These are phyloP conservation scores for Amylocystis lapponica DNA, from an alignment of 768 basidiomycete species.

Conservation along the genomic window DNA sequence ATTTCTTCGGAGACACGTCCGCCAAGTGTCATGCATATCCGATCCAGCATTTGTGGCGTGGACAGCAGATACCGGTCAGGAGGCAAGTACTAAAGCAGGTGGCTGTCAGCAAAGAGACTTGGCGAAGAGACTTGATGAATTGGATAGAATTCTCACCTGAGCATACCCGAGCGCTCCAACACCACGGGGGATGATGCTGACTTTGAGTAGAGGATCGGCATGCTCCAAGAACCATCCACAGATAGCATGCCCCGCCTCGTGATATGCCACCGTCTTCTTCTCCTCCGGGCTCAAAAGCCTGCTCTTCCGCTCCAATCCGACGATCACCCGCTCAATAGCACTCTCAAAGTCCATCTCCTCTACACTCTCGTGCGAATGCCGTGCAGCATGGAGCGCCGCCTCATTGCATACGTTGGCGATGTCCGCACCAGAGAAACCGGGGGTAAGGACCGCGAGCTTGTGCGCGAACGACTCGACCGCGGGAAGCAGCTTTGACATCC, in stretches of 20 bases:
- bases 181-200: conserved; percentile 96
- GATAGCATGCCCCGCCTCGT: conserved; percentile 98
- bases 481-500: conserved; percentile 50
- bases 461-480: conserved; percentile 64
- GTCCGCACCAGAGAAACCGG: conserved; percentile 97
- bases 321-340: conserved; percentile 97
- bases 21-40: conserved; percentile 98
- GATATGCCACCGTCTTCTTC: conserved; percentile 98
- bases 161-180: conserved; percentile 95
- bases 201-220: conserved; percentile 94
- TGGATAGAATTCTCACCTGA: conserved; percentile 71
- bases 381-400: conserved; percentile 91
- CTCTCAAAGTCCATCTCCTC: conserved; percentile 88
- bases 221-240: conserved; percentile 99
- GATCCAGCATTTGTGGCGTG: conserved; percentile 89
- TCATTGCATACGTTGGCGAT: conserved; percentile 99
- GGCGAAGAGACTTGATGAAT: conserved; percentile 1
- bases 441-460: conserved; percentile 93
- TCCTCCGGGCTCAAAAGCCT: conserved; percentile 90
- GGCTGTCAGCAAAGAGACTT: not conserved
- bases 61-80: conserved; percentile 94
- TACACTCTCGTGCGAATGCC: conserved; percentile 73
- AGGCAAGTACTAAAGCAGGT: conserved; percentile 68
- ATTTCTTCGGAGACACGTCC: conserved; percentile 98
- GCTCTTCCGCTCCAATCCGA: conserved; percentile 94